These are phyloP conservation scores for Annulohypoxylon truncatum DNA, from an alignment of 2,329 filamentous ascomycete species.

Conservation along the genomic window DNA sequence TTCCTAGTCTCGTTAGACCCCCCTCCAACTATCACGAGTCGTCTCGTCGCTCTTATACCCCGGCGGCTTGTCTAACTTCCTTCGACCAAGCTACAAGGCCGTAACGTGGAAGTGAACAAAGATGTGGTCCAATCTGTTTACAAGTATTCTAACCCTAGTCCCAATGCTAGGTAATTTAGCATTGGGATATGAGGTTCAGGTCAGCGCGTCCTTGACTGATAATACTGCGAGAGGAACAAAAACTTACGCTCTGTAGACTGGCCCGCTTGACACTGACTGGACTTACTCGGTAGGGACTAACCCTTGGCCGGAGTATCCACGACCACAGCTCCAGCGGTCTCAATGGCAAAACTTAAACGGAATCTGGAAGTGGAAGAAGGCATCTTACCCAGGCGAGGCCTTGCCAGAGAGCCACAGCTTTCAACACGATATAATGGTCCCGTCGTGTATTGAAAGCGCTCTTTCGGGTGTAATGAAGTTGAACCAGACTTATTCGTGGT, in stretches of 20 bases:
- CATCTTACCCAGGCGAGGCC: constrained; percentile 37
- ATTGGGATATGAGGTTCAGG: constrained; percentile 42
- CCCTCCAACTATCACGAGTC: constrained; percentile 14
- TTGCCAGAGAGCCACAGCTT: constrained; percentile 47
- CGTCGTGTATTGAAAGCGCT: constrained; percentile 59
- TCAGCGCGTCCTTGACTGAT: constrained; percentile 6
- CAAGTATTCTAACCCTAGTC: constrained; percentile 28
- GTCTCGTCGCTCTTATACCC: constrained; percentile 7
- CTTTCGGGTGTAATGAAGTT: constrained; percentile 61
- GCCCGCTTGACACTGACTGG: constrained; percentile 63
- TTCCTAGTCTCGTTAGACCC: constrained; percentile 16
- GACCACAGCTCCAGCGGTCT: constrained; percentile 65
- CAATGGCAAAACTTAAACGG: constrained; percentile 68
- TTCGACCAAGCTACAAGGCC: constrained; percentile 10
- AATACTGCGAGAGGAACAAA: neutral
- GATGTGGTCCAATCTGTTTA: constrained; percentile 34
- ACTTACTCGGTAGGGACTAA: constrained; percentile 63
- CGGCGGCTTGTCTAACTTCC: constrained; percentile 14
- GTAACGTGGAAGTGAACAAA: constrained; percentile 24
- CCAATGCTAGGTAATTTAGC: constrained; percentile 30
- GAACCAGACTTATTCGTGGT: constrained; percentile 60
- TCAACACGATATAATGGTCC: constrained; percentile 56
- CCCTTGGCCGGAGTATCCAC: constrained; percentile 69
- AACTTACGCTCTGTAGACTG: constrained; percentile 53
- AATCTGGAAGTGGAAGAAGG: constrained; percentile 65